A percentile compares a stretch with the other conserved stretches of the same genome.
Evolutionary conservation across 768 basidiomycete species (phyloP).

Genomic region (Tulasnella sp.): DNA sequence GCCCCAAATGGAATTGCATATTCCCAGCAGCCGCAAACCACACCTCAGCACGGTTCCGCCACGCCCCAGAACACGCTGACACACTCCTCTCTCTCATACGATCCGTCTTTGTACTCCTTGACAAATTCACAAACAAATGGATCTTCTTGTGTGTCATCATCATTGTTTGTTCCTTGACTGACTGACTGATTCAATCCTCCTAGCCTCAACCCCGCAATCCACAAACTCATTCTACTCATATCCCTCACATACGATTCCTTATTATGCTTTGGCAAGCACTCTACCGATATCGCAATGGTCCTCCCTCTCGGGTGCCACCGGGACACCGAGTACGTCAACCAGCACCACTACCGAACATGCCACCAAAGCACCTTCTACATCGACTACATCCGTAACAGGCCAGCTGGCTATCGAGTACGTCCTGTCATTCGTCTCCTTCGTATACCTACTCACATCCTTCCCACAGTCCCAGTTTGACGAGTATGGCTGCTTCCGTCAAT

Average conservation of each 20-base stretch:
- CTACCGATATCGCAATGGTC: slow-evolving; percentile 11
- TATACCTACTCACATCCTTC: not conserved
- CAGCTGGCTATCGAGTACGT: not conserved
- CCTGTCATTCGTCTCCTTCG: not conserved
- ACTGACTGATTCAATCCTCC: not conserved
- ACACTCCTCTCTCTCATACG: too few species aligned
- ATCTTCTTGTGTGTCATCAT: not conserved
- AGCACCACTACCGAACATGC: not conserved
- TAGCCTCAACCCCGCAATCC: too few species aligned
- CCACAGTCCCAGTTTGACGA: not conserved
- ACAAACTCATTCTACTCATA: slow-evolving; percentile 8
- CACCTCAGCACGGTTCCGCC: not conserved
- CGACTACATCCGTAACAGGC: slow-evolving; percentile 3
- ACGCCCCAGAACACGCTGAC: not conserved
- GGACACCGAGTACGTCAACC: not conserved
- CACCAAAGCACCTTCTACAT: not conserved
- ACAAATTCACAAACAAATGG: not conserved
- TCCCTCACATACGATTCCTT: slow-evolving; percentile 4
- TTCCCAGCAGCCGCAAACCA: too few species aligned
- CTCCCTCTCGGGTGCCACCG: slow-evolving; percentile 7
- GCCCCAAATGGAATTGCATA: not conserved
- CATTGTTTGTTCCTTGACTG: not conserved
- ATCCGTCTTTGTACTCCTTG: not conserved
- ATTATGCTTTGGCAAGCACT: not conserved
- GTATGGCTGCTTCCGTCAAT: not conserved